Evolutionary conservation across 495 filamentous ascomycete species (phyloP).

Genomic region (Xylaria bambusicola): DNA sequence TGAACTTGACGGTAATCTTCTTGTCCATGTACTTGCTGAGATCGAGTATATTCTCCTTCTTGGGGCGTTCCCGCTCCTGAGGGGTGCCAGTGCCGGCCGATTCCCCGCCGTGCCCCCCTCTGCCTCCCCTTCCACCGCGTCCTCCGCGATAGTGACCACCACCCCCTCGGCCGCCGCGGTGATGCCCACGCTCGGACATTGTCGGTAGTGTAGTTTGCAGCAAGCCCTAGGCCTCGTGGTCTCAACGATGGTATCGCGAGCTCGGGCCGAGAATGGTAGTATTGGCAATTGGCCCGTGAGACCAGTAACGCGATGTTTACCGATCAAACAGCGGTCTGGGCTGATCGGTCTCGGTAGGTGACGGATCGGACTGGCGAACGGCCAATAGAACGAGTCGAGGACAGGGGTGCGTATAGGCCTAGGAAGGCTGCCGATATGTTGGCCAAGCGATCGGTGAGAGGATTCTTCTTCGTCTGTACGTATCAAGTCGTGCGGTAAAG

Average conservation of each 20-base stretch:
- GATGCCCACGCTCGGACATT: conserved; percentile 67
- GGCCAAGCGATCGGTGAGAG: background rate
- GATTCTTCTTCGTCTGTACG: background rate
- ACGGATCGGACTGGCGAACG: conserved; percentile 4
- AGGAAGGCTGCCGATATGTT: background rate
- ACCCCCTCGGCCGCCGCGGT: conserved; percentile 56
- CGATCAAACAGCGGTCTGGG: conserved; percentile 1
- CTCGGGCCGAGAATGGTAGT: conserved; percentile 21
- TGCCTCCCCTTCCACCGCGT: conserved; percentile 52
- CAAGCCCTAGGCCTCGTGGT: conserved; percentile 12
- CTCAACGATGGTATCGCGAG: conserved; percentile 19
- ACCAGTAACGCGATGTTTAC: background rate
- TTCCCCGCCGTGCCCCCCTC: conserved; percentile 37
- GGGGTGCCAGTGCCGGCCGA: conserved; percentile 31
- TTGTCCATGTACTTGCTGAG: conserved; percentile 96
- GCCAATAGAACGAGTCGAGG: conserved; percentile 7
- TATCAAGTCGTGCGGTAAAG: background rate
- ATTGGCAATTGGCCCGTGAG: conserved; percentile 12
- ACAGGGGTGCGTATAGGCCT: background rate
- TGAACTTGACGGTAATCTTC: conserved; percentile 92
- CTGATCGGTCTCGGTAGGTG: background rate
- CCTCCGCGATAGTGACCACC: conserved; percentile 46
- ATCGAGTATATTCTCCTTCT: conserved; percentile 98
- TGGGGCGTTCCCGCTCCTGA: conserved; percentile 72
- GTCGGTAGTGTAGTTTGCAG: conserved; percentile 13